phyloP scores from a whole-genome alignment of 2,329 filamentous ascomycete species.

The Fusarium haematococcum region DNA sequence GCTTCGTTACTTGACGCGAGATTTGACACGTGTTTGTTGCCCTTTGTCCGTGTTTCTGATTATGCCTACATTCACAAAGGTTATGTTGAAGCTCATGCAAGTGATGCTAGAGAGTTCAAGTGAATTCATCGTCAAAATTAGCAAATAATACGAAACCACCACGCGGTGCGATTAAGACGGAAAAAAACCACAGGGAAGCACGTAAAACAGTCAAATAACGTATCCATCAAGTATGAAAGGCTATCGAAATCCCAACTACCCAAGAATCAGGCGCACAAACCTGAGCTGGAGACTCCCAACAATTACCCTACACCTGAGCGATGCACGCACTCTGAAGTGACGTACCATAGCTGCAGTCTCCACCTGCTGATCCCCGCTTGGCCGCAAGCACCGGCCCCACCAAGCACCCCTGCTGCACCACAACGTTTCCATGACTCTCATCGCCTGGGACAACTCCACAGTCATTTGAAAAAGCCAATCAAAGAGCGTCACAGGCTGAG shows the following conservation, averaged over 20 bases:
- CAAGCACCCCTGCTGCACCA: not conserved
- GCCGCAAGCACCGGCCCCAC: slow-evolving; percentile 4
- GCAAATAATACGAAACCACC: not conserved
- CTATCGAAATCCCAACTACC: not conserved
- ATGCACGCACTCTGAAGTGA: not conserved
- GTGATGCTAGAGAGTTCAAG: no score
- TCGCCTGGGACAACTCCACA: slow-evolving; percentile 16
- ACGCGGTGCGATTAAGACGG: not conserved
- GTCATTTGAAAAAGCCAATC: slow-evolving; percentile 18
- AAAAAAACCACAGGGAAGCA: not conserved
- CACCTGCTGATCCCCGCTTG: slow-evolving; percentile 4
- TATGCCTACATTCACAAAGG: not conserved
- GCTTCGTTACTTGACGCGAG: not conserved
- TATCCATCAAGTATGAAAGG: not conserved
- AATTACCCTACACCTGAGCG: slow-evolving; percentile 21
- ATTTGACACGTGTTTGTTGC: not conserved
- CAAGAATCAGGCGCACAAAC: not conserved
- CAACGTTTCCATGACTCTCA: slow-evolving; percentile 27
- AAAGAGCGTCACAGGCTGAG: slow-evolving; percentile 1
- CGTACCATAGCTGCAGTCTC: not conserved
- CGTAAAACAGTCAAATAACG: not conserved
- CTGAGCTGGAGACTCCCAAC: not conserved
- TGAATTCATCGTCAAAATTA: not conserved
- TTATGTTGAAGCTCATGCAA: no score
- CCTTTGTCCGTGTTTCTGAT: not conserved